Evolutionary conservation across 2,329 filamentous ascomycete genomes (phyloP).

Genomic region (Emergomyces pasteurianus): DNA sequence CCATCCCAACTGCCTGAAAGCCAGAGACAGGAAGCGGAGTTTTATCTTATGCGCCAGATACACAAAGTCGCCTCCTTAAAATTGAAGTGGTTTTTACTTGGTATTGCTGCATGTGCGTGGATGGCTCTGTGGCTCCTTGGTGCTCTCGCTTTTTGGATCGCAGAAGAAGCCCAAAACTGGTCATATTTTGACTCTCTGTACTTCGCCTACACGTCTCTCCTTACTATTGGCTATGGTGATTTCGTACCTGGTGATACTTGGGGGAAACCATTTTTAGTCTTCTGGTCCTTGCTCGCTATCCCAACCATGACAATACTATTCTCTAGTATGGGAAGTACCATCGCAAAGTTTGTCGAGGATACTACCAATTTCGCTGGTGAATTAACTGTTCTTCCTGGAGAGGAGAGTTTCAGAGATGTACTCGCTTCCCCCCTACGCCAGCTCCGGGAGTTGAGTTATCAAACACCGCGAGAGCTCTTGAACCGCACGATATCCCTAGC

Average conservation of each 20-base stretch:
- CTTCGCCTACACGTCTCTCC: slow-evolving; percentile 27
- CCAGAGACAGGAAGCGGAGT: slow-evolving; percentile 23
- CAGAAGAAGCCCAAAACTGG: slow-evolving; percentile 22
- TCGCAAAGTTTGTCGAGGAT: slow-evolving; percentile 42
- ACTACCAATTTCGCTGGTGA: slow-evolving; percentile 45
- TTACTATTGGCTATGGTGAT: slow-evolving; percentile 32
- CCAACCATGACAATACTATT: slow-evolving; percentile 31
- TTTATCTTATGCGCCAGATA: slow-evolving; percentile 37
- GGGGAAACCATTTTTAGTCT: slow-evolving; percentile 28
- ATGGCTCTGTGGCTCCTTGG: slow-evolving; percentile 34
- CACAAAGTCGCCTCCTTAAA: slow-evolving; percentile 30
- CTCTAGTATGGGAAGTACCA: slow-evolving; percentile 26
- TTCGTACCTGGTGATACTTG: slow-evolving; percentile 22
- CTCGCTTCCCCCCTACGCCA: slow-evolving; percentile 8
- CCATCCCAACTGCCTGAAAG: slow-evolving; percentile 11
- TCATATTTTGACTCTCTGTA: slow-evolving; percentile 29
- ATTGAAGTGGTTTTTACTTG: slow-evolving; percentile 31
- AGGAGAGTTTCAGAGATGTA: slow-evolving; percentile 23
- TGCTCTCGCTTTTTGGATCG: slow-evolving; percentile 25
- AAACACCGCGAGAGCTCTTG: slow-evolving; percentile 11
- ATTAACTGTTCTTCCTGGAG: slow-evolving; percentile 42
- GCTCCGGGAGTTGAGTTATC: slow-evolving; percentile 16
- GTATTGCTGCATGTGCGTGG: slow-evolving; percentile 27
- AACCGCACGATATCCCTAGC: background rate
- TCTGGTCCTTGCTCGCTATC: slow-evolving; percentile 30